Conservation (phyloP, 2,329 filamentous ascomycete species). For the Periglandula ipomoeae region DNA sequence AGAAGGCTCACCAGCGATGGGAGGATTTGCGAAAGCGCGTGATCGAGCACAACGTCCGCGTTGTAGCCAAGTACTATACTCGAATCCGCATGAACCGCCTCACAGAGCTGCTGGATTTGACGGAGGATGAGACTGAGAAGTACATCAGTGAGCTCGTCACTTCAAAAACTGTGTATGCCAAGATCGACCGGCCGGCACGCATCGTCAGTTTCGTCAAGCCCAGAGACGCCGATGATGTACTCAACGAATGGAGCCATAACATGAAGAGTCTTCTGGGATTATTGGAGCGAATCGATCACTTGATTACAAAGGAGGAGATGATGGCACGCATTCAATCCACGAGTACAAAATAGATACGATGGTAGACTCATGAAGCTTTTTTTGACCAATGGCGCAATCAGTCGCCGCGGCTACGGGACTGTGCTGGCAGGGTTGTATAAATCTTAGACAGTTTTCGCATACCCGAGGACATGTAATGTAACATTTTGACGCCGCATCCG, state of each 20-base stretch:
- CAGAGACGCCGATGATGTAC: slow-evolving; percentile 84
- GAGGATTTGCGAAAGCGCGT: slow-evolving; percentile 94
- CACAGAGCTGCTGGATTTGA: slow-evolving; percentile 82
- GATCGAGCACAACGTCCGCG: slow-evolving; percentile 97
- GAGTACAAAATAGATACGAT: slow-evolving; percentile 24
- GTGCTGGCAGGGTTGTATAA: slow-evolving; percentile 20
- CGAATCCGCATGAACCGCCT: slow-evolving; percentile 88
- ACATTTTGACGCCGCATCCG: slow-evolving; percentile 10
- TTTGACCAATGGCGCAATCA: not conserved
- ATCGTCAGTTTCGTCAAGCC: slow-evolving; percentile 94
- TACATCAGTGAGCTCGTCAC: slow-evolving; percentile 97
- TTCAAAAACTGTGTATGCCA: slow-evolving; percentile 94
- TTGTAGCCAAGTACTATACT: slow-evolving; percentile 97
- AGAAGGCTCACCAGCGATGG: slow-evolving; percentile 81
- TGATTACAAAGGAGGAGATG: slow-evolving; percentile 99
- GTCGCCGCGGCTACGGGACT: not conserved
- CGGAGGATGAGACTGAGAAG: slow-evolving; percentile 94
- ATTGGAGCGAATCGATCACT: slow-evolving; percentile 86
- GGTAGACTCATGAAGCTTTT: not conserved
- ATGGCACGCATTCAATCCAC: slow-evolving; percentile 89
- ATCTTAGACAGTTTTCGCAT: slow-evolving; percentile 22
- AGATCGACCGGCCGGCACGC: slow-evolving; percentile 88
- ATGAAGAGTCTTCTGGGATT: slow-evolving; percentile 88
- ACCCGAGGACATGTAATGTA: slow-evolving; percentile 18
- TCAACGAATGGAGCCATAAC: slow-evolving; percentile 98